Base-by-base conservation (phyloP, 1,284 basidiomycete species). In the Porodaedalea pini region DNA sequence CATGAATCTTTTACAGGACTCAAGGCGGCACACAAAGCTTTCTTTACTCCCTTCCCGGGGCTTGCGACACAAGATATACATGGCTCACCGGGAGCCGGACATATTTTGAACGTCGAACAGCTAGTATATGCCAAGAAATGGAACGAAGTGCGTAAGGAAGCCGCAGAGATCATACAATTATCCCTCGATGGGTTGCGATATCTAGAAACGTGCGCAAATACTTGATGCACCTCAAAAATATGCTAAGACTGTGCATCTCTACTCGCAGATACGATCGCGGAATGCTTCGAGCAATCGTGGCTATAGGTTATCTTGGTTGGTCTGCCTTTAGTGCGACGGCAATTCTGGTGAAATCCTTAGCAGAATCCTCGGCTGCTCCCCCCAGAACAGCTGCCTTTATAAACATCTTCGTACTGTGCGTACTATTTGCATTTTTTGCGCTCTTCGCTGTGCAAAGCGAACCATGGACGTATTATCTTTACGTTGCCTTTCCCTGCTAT, bases 261-360 rank as follows among this genome's bases (percentile, higher is more conserved):
- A 36, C 40, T 8, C 3, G 3, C 63, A 83, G 82, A 21, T 87
- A 94, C 67, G 91, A 95, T 66, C 85, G 90, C 41, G 75, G 82
- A 29, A 71, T 93, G 43, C 83, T 95, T 25, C 81, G 84, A 23
- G 72, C 68, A 0, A 83, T 94, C 58, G 89, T 92, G 49, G 80
- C 80, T 1, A 64, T 77, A 3, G 91, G 90, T 3, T 95, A 95
- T 69, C 66, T 81, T 0, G 92, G 92, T 45, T 94, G 92, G 83
- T 84, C 85, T 27, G 82, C 81, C 0, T 90, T 82, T 67, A 75
- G 81, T 7, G 81, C 83, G 0, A 68, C 80, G 2, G 81, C 75
- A 53, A 74, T 88, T 21, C 71, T 87, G 52, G 57, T 68, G 10
- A 65, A 66, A 13, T 4, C 39, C 23, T 34, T 56, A 23, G 23